Conservation (phyloP, 768 basidiomycete species). For the Lactifluus pinguis region DNA sequence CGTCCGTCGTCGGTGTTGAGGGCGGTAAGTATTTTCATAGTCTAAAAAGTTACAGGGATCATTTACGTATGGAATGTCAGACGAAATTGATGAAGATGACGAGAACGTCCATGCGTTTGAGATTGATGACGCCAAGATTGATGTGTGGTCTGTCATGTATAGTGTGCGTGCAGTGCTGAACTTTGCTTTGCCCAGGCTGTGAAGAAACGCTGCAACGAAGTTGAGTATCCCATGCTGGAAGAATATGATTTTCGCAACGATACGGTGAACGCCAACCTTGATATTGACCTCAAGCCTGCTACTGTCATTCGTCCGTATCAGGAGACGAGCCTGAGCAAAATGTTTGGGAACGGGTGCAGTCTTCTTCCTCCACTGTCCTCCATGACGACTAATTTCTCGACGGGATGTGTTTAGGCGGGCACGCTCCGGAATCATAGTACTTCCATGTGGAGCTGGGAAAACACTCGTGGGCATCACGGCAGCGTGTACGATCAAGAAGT, state of each 20-base stretch:
- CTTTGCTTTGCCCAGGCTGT: slow-evolving; percentile 55
- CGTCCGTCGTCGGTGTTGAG: slow-evolving; percentile 93
- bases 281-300: slow-evolving; percentile 96
- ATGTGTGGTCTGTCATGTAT: slow-evolving; percentile 41
- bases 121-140: slow-evolving; percentile 89
- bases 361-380: slow-evolving; percentile 2
- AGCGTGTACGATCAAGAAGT: slow-evolving; percentile 99
- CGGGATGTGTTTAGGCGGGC: slow-evolving; percentile 59
- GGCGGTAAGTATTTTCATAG: slow-evolving; percentile 42
- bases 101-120: slow-evolving; percentile 97
- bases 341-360: slow-evolving; percentile 95
- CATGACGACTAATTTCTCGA: slow-evolving; percentile 9
- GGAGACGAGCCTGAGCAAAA: slow-evolving; percentile 96
- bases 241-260: slow-evolving; percentile 99
- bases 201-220: slow-evolving; percentile 91
- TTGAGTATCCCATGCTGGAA: slow-evolving; percentile 97
- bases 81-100: slow-evolving; percentile 96
- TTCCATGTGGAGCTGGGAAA: slow-evolving; percentile 98
- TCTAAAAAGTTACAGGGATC: not conserved
- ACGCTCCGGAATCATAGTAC: slow-evolving; percentile 93
- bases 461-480: slow-evolving; percentile 99
- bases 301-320: slow-evolving; percentile 98
- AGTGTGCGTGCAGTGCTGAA: not conserved
- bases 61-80: slow-evolving; percentile 33
- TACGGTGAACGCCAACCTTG: slow-evolving; percentile 89